Base-by-base conservation (phyloP, 495 filamentous ascomycete species). In the Xylaria castorea region DNA sequence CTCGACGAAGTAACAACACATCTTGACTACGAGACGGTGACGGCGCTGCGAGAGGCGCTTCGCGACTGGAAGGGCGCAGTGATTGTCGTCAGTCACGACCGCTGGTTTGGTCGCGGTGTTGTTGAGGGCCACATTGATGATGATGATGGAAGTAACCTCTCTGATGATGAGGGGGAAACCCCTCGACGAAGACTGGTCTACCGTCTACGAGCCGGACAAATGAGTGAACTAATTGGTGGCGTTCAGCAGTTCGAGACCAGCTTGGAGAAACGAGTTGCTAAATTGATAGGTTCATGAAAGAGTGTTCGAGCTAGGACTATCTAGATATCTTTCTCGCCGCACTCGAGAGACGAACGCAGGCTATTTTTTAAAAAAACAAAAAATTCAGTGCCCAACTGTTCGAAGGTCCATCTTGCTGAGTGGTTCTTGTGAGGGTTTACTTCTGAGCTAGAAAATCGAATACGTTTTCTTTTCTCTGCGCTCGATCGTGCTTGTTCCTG, bases 1-100 rank as follows among this genome's bases (percentile, higher is more conserved):
- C 87, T 97, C 11, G 93, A 97, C 76, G 93, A 97, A 78, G 90
- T 92, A 22, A 95, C 92, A 12, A 97, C 93, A n/a, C 93, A 95
- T 82, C 81, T 97, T 46, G 93, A 97, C 74, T 91, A 90, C 74
- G 85, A 94, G 78, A 93, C 91, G 3, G 92, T 95, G 38, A 86
- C 85, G 8, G 92, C 91, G 5, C 83, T 97, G 51, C 85, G 89
- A 3, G 84, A 86, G 44, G 92, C 90, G 14, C 80, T 97, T 73
- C 82, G 86, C 7, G 83, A 76, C 0, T 95, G 91, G 83, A 85
- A 88, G 40, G 93, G 93, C 0, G 92, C 92, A 0, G 85, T 95
- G 4, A 75, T 95, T 72, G 66, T 94, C 3, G 89, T 95, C 2
- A 91, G 89, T 14, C 93, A 97, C 76, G 93, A 97, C 76, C 86